phyloP scores from a whole-genome alignment of 2,329 filamentous ascomycete species.

The Didymella exigua region DNA sequence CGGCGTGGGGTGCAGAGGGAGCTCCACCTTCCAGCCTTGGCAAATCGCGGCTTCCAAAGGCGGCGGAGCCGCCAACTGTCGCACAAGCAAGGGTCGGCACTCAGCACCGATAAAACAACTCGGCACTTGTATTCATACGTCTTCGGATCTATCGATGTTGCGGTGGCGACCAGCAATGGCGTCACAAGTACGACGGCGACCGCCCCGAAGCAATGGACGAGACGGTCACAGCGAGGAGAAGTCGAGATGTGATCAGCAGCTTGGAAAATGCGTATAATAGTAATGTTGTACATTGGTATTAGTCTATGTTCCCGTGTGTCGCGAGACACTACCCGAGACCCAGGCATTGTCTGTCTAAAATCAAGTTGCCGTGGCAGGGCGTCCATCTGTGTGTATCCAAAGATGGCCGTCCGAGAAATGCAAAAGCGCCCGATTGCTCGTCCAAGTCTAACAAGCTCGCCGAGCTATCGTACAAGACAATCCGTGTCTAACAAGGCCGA shows the following conservation, averaged over 20 bases:
- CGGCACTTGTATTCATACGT: slow-evolving; percentile 24
- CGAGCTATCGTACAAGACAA: slow-evolving; percentile 44
- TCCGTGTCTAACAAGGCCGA: slow-evolving; percentile 36
- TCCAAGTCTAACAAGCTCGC: slow-evolving; percentile 37
- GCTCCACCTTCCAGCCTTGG: slow-evolving; percentile 34
- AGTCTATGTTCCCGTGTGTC: slow-evolving; percentile 46
- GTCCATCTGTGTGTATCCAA: slow-evolving; percentile 18
- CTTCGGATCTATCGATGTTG: slow-evolving; percentile 25
- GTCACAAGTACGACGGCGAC: slow-evolving; percentile 35
- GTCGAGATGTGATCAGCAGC: not conserved
- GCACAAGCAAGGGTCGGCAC: slow-evolving; percentile 45
- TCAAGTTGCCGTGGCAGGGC: slow-evolving; percentile 31
- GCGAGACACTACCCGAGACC: slow-evolving; percentile 41
- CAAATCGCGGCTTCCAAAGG: slow-evolving; percentile 34
- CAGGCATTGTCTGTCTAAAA: slow-evolving; percentile 39
- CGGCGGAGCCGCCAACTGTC: slow-evolving; percentile 31
- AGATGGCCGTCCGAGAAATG: slow-evolving; percentile 41
- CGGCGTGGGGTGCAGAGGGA: slow-evolving; percentile 35
- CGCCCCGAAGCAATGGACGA: slow-evolving; percentile 17
- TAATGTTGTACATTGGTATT: slow-evolving; percentile 43
- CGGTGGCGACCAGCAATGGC: slow-evolving; percentile 31
- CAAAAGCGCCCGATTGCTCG: slow-evolving; percentile 41
- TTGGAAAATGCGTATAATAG: slow-evolving; percentile 1
- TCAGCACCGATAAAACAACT: slow-evolving; percentile 28
- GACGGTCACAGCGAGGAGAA: slow-evolving; percentile 16